These are phyloP conservation scores for Sedum album DNA, from an alignment of 164 flowering plant genomes.

Conservation along the genomic window DNA sequence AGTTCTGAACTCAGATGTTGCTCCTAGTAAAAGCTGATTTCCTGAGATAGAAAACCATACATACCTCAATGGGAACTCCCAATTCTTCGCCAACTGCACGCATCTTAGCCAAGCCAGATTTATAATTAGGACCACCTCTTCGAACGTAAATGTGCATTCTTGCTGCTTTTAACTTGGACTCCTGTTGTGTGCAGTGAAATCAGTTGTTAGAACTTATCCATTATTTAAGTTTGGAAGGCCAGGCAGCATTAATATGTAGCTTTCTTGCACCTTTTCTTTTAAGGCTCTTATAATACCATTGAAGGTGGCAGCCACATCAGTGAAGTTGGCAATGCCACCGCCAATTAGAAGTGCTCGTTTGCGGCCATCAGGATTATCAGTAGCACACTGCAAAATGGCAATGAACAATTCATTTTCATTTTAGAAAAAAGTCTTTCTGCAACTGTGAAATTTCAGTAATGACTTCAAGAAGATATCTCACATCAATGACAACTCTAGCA, in stretches of 20 bases:
- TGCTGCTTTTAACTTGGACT: constrained; percentile 73
- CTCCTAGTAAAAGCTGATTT: too few species aligned
- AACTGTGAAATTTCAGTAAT: too few species aligned
- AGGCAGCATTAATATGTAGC: background rate
- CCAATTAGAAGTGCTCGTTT: constrained; percentile 77
- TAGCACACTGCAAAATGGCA: constrained; percentile 75
- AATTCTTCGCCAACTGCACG: constrained; percentile 64
- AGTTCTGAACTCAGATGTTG: background rate
- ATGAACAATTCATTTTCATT: too few species aligned
- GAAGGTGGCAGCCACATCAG: too few species aligned
- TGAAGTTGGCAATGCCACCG: constrained; percentile 88
- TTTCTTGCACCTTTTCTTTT: constrained; percentile 60
- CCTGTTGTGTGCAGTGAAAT: constrained; percentile 26
- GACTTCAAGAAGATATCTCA: too few species aligned
- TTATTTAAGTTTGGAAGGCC: background rate
- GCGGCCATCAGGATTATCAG: constrained; percentile 70
- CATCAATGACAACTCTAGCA: too few species aligned
- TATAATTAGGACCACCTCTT: constrained; percentile 90
- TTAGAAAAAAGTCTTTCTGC: too few species aligned
- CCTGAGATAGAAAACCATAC: background rate
- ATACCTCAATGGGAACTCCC: constrained; percentile 41
- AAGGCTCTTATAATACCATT: too few species aligned
- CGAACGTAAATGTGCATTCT: constrained; percentile 64
- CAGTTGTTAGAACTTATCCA: background rate
- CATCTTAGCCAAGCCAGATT: constrained; percentile 78